These are phyloP conservation scores for Lentinula edodes DNA, from an alignment of 768 basidiomycete genomes.

Conservation along the genomic window DNA sequence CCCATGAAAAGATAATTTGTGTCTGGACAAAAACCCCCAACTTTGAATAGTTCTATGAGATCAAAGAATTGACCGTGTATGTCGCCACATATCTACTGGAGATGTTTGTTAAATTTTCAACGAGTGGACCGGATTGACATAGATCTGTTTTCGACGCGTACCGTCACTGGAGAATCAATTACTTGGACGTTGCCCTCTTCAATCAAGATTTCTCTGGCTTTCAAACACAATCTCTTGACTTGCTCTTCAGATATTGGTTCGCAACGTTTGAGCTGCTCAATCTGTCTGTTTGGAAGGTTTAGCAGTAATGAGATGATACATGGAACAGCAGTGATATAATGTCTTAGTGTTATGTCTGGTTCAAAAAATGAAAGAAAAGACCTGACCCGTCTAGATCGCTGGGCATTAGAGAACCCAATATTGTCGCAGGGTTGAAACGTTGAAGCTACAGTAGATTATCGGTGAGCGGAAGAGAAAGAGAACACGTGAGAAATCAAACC, in stretches of 20 bases:
- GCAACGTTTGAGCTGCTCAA: constrained; percentile 89
- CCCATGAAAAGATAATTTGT: constrained; percentile 98
- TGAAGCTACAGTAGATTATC: neutral
- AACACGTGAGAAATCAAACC: neutral
- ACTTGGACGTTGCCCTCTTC: constrained; percentile 98
- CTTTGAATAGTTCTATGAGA: constrained; percentile 90
- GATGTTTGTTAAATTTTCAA: neutral
- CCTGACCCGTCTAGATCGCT: constrained; percentile 21
- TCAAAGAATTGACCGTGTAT: constrained; percentile 98
- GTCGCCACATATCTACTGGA: constrained; percentile 78
- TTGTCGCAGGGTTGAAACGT: no score
- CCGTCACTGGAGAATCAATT: constrained; percentile 94
- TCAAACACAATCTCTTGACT: constrained; percentile 91
- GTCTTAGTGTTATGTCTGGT: neutral
- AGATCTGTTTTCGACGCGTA: constrained; percentile 16
- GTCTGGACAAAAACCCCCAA: constrained; percentile 88
- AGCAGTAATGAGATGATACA: neutral
- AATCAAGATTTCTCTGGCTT: constrained; percentile 93
- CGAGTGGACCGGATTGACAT: constrained; percentile 9
- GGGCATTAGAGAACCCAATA: constrained; percentile 10
- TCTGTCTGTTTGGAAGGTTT: constrained; percentile 57
- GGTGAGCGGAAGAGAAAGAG: neutral
- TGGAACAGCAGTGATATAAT: neutral
- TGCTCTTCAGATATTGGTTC: constrained; percentile 94
- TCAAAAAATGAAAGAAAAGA: neutral